These are phyloP conservation scores for Volvox reticuliferus DNA, from an alignment of 139 green algal species.

Conservation along the genomic window DNA sequence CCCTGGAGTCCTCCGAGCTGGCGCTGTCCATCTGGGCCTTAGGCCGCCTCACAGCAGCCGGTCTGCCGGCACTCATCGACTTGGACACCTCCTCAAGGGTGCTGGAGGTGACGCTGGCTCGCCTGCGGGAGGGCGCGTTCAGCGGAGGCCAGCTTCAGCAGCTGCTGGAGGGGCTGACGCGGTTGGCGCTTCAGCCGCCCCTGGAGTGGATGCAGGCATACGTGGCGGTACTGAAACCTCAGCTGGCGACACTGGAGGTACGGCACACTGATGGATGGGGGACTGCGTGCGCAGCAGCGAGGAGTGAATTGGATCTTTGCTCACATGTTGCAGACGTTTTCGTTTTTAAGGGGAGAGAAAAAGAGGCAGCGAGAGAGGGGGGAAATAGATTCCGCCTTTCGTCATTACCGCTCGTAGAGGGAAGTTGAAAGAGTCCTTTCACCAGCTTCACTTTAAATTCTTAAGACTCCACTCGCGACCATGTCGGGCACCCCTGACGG, in stretches of 20 bases:
- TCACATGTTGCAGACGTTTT: too few relatives aligned
- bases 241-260: constrained; percentile 26
- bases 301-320: too few relatives aligned
- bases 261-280: too few relatives aligned
- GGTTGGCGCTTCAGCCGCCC: constrained; percentile 32
- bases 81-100: constrained; percentile 16
- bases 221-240: constrained; percentile 21
- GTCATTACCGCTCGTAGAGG: too few relatives aligned
- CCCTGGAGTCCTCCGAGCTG: constrained; percentile 24
- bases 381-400: too few relatives aligned
- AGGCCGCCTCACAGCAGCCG: constrained; percentile 2
- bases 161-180: constrained; percentile 41
- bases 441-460: too few relatives aligned
- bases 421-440: too few relatives aligned
- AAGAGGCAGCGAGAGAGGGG: too few relatives aligned
- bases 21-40: constrained; percentile 12
- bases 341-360: too few relatives aligned
- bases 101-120: background rate
- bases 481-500: too few relatives aligned
- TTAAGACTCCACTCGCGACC: too few relatives aligned
- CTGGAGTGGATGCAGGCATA: constrained; percentile 38
- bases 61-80: constrained; percentile 23
- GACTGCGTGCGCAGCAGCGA: too few relatives aligned
- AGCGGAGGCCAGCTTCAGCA: constrained; percentile 14
- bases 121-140: background rate